These are phyloP conservation scores for Lindgomyces ingoldianus DNA, from an alignment of 495 filamentous ascomycete genomes.

Conservation along the genomic window DNA sequence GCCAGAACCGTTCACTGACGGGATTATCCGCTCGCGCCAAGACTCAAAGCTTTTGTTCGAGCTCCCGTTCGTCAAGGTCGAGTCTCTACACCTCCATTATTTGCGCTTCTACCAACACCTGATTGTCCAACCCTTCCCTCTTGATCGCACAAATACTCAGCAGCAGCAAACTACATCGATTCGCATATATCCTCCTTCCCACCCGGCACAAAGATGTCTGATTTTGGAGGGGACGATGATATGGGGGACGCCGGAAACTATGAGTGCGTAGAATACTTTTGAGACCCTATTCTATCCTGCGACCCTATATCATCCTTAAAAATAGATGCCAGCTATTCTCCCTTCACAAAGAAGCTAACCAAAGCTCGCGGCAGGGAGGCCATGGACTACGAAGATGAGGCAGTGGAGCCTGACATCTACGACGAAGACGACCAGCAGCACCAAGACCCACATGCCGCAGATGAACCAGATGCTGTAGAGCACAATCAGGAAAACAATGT, in stretches of 20 bases:
- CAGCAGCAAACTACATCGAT: no score
- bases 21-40: neutral
- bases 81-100: neutral
- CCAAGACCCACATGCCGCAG: conserved; percentile 54
- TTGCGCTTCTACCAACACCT: neutral
- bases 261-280: conserved; percentile 32
- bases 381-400: conserved; percentile 52
- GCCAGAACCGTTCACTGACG: neutral
- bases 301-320: no score
- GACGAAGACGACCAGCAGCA: conserved; percentile 40
- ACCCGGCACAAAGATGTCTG: conserved; percentile 65
- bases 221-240: conserved; percentile 72
- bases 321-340: no score
- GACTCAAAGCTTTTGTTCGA: neutral
- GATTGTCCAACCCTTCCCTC: no score
- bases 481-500: conserved; percentile 57
- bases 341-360: neutral
- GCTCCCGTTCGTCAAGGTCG: neutral
- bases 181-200: neutral
- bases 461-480: conserved; percentile 55
- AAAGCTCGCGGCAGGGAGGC: conserved; percentile 15
- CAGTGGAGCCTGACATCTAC: conserved; percentile 65
- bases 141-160: no score
- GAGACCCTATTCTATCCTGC: neutral
- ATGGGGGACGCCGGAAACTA: conserved; percentile 31